Evolutionary conservation across 106 monocot genomes (phyloP), one percentile per base, ranked within the genome.

Genomic region (Dioscorea dumetorum): DNA sequence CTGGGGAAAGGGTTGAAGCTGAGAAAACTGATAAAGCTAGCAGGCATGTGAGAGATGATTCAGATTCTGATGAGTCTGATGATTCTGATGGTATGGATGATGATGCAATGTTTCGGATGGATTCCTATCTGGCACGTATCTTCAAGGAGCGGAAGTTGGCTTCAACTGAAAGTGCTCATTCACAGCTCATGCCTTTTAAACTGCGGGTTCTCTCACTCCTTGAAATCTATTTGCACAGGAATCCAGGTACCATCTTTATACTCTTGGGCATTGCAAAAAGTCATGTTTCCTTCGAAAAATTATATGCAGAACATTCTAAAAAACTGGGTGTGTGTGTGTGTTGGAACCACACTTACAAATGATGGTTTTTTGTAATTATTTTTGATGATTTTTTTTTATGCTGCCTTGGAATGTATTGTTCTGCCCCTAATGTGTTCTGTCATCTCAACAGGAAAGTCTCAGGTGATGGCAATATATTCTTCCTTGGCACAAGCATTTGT

Each of bases 61-160:
- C 68, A 50, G 79, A 21, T 63, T 76, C 77, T 67, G 83, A 85
- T 74, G 80, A 28, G 28, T 28, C 28, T 28, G 28, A 80, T 51
- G 82, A 80, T 71, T 86, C 83, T 73, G 66, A 62, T 60, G 87
- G 81, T 53, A 88, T 91, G 91, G 94, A 94, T 78, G 99, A 99
- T 73, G 99, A 93, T 67, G 92, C 86, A 14, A 99, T 99, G 99
- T 93, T 99, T 54, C 66, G 74, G 57, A 79, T 89, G 80, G 99
- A 99, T 80, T 76, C 80, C 48, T 74, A 82, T 31, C 58, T 93
- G 72, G 87, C 84, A 31, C 75, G 78, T 17, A 76, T 99, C 19
- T 71, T 99, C 59, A 99, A 87, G 73, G 87, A 83, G 59, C 69
- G 84, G 10, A 81, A 72, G 22, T 72, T 73, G 57, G 80, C 92